Percentiles rank a stretch among this genome's conserved stretches.
These are phyloP conservation scores for Kazachstania kunashirensis DNA, from an alignment of 805 yeast genomes.

Conservation along the genomic window DNA sequence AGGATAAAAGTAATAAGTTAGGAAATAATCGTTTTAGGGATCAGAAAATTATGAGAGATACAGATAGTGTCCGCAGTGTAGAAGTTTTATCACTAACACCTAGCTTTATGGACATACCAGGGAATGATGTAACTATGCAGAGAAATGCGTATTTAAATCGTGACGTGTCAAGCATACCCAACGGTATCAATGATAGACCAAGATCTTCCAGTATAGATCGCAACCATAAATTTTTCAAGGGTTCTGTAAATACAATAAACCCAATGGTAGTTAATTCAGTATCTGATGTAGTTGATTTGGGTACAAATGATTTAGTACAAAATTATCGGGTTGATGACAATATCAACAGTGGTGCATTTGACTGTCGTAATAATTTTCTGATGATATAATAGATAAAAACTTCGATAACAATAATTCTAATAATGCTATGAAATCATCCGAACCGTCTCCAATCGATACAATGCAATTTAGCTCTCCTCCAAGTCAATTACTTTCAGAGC, in stretches of 20 bases:
- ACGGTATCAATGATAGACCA: slow-evolving; percentile 3
- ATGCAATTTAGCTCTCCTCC: slow-evolving; percentile 17
- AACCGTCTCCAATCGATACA: slow-evolving; percentile 7
- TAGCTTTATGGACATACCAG: slow-evolving; percentile 33
- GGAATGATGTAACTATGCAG: slow-evolving; percentile 4
- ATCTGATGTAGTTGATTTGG: slow-evolving; percentile 12
- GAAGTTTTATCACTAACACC: slow-evolving; percentile 35
- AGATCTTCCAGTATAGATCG: slow-evolving; percentile 16
- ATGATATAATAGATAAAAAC: slow-evolving; percentile 2
- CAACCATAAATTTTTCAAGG: slow-evolving; percentile 12
- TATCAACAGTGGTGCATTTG: too few relatives aligned
- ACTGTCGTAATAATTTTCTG: slow-evolving; percentile 3
- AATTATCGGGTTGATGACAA: too few relatives aligned
- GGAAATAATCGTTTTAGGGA: not conserved
- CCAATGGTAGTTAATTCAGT: slow-evolving; percentile 12
- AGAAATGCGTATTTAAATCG: not conserved
- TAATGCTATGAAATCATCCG: not conserved
- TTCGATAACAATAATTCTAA: not conserved
- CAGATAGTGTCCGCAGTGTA: slow-evolving; percentile 21
- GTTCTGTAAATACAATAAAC: slow-evolving; percentile 11
- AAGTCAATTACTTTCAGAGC: slow-evolving; percentile 17
- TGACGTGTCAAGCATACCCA: not conserved
- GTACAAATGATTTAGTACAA: too few relatives aligned
- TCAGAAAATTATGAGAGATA: slow-evolving; percentile 1
- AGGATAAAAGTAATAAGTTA: slow-evolving; percentile 7